phyloP scores from a whole-genome alignment of 2,329 filamentous ascomycete species.

The Fusarium sp. region DNA sequence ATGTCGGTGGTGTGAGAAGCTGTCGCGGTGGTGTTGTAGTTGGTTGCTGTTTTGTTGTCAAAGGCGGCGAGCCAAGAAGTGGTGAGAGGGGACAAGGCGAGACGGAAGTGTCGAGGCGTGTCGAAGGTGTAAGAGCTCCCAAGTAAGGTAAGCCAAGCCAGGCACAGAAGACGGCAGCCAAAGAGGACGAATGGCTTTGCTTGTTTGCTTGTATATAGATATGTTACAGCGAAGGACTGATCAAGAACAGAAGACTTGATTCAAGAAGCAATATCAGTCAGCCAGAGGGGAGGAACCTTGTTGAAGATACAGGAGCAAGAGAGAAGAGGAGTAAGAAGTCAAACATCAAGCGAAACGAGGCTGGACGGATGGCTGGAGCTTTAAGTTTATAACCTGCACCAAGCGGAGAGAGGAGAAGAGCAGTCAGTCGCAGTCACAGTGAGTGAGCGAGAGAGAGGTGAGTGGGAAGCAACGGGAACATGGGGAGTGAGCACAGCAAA shows the following conservation, averaged over 20 bases:
- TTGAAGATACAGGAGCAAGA: not conserved
- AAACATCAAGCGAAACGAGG: conserved; percentile 28
- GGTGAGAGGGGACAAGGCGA: not conserved
- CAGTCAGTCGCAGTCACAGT: not conserved
- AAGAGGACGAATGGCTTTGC: not conserved
- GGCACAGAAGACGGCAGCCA: not conserved
- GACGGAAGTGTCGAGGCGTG: not conserved
- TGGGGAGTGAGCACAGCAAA: conserved; percentile 8
- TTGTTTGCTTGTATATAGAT: not conserved
- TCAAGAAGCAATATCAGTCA: not conserved
- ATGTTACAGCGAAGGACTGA: conserved; percentile 8
- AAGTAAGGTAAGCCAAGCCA: not conserved
- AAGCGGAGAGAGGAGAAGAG: conserved; percentile 18
- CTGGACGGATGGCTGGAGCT: conserved; percentile 36
- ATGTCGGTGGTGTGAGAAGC: conserved; percentile 6
- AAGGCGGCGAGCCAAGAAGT: conserved; percentile 8
- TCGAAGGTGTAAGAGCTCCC: not conserved
- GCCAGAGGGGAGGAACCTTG: conserved; percentile 5
- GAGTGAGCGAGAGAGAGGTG: not conserved
- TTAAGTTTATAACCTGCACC: conserved; percentile 37
- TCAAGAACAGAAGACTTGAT: not conserved
- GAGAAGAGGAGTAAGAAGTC: conserved; percentile 24
- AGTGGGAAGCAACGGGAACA: conserved; percentile 29
- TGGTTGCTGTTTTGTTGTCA: conserved; percentile 19
- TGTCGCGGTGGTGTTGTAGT: not conserved